These are phyloP conservation scores for Gigaspora rosea DNA, from an alignment of 192 early-diverging fungal species.

Conservation along the genomic window DNA sequence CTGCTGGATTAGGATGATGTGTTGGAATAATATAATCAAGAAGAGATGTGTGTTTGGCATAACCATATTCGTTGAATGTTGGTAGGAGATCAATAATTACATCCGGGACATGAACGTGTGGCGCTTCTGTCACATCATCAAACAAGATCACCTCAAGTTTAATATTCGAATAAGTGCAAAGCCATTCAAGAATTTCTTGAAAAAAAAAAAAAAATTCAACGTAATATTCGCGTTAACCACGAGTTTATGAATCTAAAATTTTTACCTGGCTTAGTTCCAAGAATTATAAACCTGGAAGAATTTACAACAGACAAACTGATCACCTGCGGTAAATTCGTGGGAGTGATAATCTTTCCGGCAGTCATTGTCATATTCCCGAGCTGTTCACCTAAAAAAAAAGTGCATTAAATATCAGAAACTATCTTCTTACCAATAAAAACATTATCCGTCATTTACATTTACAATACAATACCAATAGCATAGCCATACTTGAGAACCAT, in stretches of 20 bases:
- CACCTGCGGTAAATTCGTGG: conserved; percentile 1
- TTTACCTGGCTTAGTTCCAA: conserved; percentile 31
- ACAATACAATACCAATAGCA: conserved; percentile 15
- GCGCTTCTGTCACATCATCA: conserved; percentile 14
- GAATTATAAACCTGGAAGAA: conserved; percentile 23
- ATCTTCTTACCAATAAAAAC: neutral
- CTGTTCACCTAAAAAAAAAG: conserved; percentile 19
- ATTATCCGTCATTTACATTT: neutral
- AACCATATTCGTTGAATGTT: neutral
- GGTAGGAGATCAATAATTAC: conserved; percentile 23
- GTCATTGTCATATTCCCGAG: neutral
- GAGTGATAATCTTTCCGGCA: conserved; percentile 9
- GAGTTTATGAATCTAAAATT: neutral
- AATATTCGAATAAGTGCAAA: neutral
- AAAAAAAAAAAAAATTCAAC: neutral
- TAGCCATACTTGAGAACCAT: conserved; percentile 34
- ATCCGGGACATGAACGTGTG: conserved; percentile 29
- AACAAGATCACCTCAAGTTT: conserved; percentile 14
- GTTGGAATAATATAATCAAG: conserved; percentile 16
- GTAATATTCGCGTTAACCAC: neutral
- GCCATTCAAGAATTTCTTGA: conserved; percentile 34
- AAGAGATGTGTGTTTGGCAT: neutral
- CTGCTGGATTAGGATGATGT: conserved; percentile 21
- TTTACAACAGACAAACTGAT: conserved; percentile 28
- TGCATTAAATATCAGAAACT: neutral